Percentiles rank a stretch among this genome's conserved stretches.
Evolutionary conservation across 164 flowering plant genomes (phyloP).

Genomic region (Vitis vinifera): ASM3070453v1 NC_081811.1:27893501-27894000

Average conservation of each 20-base stretch:
- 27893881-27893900: conserved; percentile 66
- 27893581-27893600: too few relatives aligned
- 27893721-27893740: not conserved
- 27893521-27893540: too few relatives aligned
- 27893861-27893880: conserved; percentile 87
- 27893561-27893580: too few relatives aligned
- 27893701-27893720: not conserved
- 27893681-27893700: too few relatives aligned
- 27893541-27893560: too few relatives aligned
- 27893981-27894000: not conserved
- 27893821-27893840: conserved; percentile 62
- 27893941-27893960: conserved; percentile 95
- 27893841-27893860: conserved; percentile 64
- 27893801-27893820: conserved; percentile 77
- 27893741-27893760: not conserved
- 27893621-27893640: too few relatives aligned
- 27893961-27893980: conserved; percentile 51
- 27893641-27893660: too few relatives aligned
- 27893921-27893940: conserved; percentile 76
- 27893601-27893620: too few relatives aligned
- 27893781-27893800: conserved; percentile 76
- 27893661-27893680: too few relatives aligned
- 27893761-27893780: conserved; percentile 49
- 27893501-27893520: too few relatives aligned
- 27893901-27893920: conserved; percentile 75